phyloP scores from a whole-genome alignment of 2,329 filamentous ascomycete species.

The Bipolaris cookei region DNA sequence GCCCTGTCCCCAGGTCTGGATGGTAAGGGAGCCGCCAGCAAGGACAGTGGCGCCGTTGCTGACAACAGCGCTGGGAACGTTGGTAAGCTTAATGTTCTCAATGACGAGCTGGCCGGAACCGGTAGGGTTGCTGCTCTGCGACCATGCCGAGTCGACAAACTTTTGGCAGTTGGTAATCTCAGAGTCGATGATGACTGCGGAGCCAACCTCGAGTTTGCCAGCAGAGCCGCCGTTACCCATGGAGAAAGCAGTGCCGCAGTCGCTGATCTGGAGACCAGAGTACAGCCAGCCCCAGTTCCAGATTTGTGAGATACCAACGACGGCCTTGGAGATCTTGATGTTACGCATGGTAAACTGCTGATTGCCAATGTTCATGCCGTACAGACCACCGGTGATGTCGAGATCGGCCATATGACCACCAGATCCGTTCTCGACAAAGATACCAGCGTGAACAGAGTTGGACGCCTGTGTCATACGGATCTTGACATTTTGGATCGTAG shows the following conservation, averaged over 20 bases:
- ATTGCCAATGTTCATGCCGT: conserved; percentile 55
- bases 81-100: conserved; percentile 58
- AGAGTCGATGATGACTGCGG: conserved; percentile 64
- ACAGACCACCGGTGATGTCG: conserved; percentile 53
- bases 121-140: conserved; percentile 46
- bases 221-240: conserved; percentile 50
- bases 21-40: conserved; percentile 42
- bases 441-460: conserved; percentile 57
- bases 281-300: conserved; percentile 69
- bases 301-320: conserved; percentile 62
- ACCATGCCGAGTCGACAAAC: conserved; percentile 57
- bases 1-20: conserved; percentile 47
- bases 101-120: conserved; percentile 60
- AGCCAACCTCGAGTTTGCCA: conserved; percentile 56
- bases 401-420: conserved; percentile 57
- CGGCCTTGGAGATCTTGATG: conserved; percentile 59
- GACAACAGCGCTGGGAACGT: conserved; percentile 43
- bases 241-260: conserved; percentile 62
- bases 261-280: conserved; percentile 58
- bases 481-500: conserved; percentile 55
- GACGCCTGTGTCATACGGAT: conserved; percentile 50
- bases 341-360: conserved; percentile 66
- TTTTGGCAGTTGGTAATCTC: conserved; percentile 57
- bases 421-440: conserved; percentile 56
- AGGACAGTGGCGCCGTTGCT: conserved; percentile 40